A percentile compares a stretch with the other conserved stretches of the same genome.
These are phyloP conservation scores for Fusarium tupiense DNA, from an alignment of 2,329 filamentous ascomycete species.

Conservation along the genomic window DNA sequence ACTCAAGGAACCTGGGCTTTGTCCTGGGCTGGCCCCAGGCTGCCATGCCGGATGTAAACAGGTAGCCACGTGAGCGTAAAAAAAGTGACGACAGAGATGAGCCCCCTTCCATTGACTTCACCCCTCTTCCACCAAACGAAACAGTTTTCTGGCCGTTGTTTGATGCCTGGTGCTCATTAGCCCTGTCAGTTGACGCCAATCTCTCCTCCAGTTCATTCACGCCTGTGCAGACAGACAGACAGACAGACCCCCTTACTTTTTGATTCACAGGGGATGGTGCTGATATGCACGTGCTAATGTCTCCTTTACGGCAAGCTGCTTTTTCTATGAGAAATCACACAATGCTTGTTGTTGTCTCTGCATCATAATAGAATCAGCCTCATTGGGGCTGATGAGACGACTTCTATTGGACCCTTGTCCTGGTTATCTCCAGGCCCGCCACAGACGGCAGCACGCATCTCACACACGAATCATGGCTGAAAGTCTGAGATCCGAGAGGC, in stretches of 20 bases:
- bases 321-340: background rate
- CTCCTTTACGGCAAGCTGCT: background rate
- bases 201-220: conserved; percentile 18
- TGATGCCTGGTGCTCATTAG: background rate
- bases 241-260: conserved; percentile 2
- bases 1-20: conserved; percentile 2
- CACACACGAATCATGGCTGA: conserved; percentile 19
- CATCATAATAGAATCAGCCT: conserved; percentile 23
- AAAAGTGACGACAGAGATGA: conserved; percentile 28
- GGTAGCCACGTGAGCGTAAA: conserved; percentile 34
- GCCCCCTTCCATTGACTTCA: conserved; percentile 33
- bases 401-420: conserved; percentile 9
- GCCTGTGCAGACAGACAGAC: background rate
- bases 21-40: background rate
- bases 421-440: conserved; percentile 15
- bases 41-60: conserved; percentile 17
- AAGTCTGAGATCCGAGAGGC: conserved; percentile 14
- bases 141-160: background rate
- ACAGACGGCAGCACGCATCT: conserved; percentile 18
- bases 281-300: conserved; percentile 9
- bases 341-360: conserved; percentile 3
- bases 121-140: conserved; percentile 40
- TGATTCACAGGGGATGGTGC: conserved; percentile 1
- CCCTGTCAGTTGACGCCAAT: conserved; percentile 21
- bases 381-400: conserved; percentile 24